Percentiles rank a stretch among this genome's conserved stretches.
Conservation (phyloP, 1,284 basidiomycete genomes). For the Cutaneotrichosporon dermatis region DNA sequence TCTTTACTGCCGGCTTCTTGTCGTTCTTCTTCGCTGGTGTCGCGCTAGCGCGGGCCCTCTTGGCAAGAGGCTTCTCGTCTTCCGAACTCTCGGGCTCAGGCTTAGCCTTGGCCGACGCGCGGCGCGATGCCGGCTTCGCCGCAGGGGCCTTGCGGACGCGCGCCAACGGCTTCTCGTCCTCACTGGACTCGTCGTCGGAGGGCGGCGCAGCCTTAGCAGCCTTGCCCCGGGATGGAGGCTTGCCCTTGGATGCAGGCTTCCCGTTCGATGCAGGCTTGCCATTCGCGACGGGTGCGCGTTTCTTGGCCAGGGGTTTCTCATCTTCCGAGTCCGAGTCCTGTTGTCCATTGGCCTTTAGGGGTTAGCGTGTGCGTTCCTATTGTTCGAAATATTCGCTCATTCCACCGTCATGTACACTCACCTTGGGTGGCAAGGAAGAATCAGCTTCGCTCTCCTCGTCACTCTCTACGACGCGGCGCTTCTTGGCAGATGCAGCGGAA, state of each 20-base stretch:
- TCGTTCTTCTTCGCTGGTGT: slow-evolving; percentile 48
- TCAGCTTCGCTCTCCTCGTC: slow-evolving; percentile 25
- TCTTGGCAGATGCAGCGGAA: slow-evolving; percentile 23
- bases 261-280: slow-evolving; percentile 10
- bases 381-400: slow-evolving; percentile 1
- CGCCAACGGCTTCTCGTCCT: slow-evolving; percentile 20
- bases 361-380: slow-evolving; percentile 1
- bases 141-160: slow-evolving; percentile 8
- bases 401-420: slow-evolving; percentile 11
- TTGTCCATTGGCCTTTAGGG: slow-evolving; percentile 5
- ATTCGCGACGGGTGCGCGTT: slow-evolving; percentile 50
- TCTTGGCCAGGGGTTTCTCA: slow-evolving; percentile 60
- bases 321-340: slow-evolving; percentile 51
- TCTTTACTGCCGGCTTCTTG: slow-evolving; percentile 49
- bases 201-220: slow-evolving; percentile 32
- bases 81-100: slow-evolving; percentile 55
- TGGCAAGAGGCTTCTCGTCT: slow-evolving; percentile 45
- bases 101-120: slow-evolving; percentile 43
- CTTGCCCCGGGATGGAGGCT: slow-evolving; percentile 23
- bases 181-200: slow-evolving; percentile 9
- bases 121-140: slow-evolving; percentile 16
- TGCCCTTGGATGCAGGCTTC: slow-evolving; percentile 47
- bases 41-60: slow-evolving; percentile 46
- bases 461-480: slow-evolving; percentile 39
- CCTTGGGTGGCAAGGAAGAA: slow-evolving; percentile 20